Conservation (phyloP, 805 yeast genomes). For the Vanderwaltozyma verrucispora region DNA sequence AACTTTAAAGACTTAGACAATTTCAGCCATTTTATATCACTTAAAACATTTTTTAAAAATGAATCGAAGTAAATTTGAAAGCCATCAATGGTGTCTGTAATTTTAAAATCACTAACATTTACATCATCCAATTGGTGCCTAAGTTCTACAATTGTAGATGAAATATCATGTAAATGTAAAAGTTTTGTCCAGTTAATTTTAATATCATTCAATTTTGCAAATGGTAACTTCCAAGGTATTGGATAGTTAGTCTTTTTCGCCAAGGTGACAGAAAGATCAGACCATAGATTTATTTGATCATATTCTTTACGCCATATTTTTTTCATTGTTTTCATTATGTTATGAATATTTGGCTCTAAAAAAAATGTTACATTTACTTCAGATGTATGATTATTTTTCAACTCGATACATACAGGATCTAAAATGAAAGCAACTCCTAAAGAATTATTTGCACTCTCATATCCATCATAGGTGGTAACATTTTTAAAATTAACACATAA, state of each 20-base stretch:
- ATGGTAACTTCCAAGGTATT: constrained; percentile 6
- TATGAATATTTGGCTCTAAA: constrained; percentile 20
- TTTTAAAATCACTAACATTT: constrained; percentile 15
- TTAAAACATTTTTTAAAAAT: constrained; percentile 11
- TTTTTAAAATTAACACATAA: constrained; percentile 20
- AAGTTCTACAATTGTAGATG: constrained; percentile 5
- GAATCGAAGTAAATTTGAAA: constrained; percentile 14
- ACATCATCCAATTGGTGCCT: constrained; percentile 13
- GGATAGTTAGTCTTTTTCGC: constrained; percentile 7
- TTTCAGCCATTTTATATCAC: constrained; percentile 9
- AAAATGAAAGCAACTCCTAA: constrained; percentile 13
- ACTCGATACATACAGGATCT: constrained; percentile 18
- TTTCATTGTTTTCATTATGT: constrained; percentile 16
- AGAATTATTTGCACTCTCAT: constrained; percentile 4
- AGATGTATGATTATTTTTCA: constrained; percentile 12
- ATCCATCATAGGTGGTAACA: constrained; percentile 17
- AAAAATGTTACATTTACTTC: constrained; percentile 15
- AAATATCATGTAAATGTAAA: constrained; percentile 10
- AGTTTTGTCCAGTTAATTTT: constrained; percentile 17
- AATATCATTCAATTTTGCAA: constrained; percentile 9
- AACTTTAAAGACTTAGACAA: constrained; percentile 12
- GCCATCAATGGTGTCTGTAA: constrained; percentile 15
- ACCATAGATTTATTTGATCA: constrained; percentile 18
- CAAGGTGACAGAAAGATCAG: constrained; percentile 14
- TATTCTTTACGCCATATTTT: constrained; percentile 22